Conservation (phyloP, 2,329 filamentous ascomycete species). For the Rutstroemia sp. region DNA sequence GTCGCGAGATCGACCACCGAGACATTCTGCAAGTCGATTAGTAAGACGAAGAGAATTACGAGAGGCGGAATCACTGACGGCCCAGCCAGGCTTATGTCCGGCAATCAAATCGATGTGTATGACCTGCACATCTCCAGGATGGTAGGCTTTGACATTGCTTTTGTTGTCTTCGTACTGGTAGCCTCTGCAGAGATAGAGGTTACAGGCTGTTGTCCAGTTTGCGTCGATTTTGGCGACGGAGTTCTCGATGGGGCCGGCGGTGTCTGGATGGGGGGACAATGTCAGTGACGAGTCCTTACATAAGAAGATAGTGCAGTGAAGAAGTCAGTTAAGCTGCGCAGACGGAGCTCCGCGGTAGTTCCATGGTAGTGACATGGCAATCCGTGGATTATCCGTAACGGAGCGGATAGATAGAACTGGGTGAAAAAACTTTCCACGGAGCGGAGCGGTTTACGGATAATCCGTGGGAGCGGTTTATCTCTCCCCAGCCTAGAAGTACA, state of each 20-base stretch:
- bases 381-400: too few species aligned
- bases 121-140: not conserved
- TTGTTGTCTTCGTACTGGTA: not conserved
- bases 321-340: too few species aligned
- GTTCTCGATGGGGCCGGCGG: not conserved
- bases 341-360: too few species aligned
- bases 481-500: not conserved
- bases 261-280: not conserved
- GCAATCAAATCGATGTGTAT: not conserved
- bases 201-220: not conserved
- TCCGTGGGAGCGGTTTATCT: too few species aligned
- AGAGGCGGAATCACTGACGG: not conserved
- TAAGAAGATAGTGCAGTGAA: not conserved
- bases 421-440: too few species aligned
- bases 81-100: not conserved
- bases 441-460: too few species aligned
- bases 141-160: not conserved
- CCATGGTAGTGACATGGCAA: too few species aligned
- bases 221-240: not conserved
- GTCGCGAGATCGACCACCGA: not conserved
- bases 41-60: not conserved
- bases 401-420: too few species aligned
- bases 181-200: not conserved
- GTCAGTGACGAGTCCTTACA: not conserved
- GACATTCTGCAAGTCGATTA: not conserved